These are phyloP conservation scores for Colletotrichum tamarilloi DNA, from an alignment of 2,329 filamentous ascomycete species.

Conservation along the genomic window DNA sequence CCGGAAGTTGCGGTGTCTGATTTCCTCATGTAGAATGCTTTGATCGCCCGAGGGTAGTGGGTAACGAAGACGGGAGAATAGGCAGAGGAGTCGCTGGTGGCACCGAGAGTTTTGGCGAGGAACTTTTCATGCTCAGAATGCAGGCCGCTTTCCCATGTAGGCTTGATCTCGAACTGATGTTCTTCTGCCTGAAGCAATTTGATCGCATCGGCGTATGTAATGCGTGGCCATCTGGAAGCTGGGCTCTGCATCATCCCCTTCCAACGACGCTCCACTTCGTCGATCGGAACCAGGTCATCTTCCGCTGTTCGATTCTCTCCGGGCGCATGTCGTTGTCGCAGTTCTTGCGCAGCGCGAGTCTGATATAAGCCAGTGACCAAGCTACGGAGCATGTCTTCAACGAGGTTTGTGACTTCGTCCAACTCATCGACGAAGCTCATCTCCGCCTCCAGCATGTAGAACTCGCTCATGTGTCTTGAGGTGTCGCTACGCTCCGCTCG, in stretches of 20 bases:
- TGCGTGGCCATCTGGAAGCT: conserved; percentile 74
- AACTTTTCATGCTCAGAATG: conserved; percentile 95
- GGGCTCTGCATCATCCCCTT: conserved; percentile 65
- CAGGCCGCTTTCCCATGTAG: conserved; percentile 78
- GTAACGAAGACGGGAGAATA: conserved; percentile 87
- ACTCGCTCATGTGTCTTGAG: conserved; percentile 92
- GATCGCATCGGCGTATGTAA: conserved; percentile 86
- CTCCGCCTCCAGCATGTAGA: conserved; percentile 98
- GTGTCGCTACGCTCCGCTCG: conserved; percentile 95
- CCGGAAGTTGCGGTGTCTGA: conserved; percentile 38
- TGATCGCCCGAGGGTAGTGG: conserved; percentile 87
- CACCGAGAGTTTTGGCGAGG: conserved; percentile 76
- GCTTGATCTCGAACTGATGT: conserved; percentile 73
- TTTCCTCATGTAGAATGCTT: conserved; percentile 82
- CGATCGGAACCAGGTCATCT: conserved; percentile 55
- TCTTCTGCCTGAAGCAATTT: conserved; percentile 71
- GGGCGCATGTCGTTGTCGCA: conserved; percentile 43
- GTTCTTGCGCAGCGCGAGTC: conserved; percentile 57
- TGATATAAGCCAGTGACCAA: conserved; percentile 52
- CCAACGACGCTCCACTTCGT: conserved; percentile 77
- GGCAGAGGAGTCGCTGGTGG: conserved; percentile 55
- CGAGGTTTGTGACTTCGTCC: conserved; percentile 78
- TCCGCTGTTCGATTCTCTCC: conserved; percentile 37
- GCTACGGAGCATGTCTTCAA: conserved; percentile 80
- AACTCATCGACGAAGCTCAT: conserved; percentile 81